phyloP scores from a whole-genome alignment of 2,329 filamentous ascomycete species.

The Fusarium nurragi region DNA sequence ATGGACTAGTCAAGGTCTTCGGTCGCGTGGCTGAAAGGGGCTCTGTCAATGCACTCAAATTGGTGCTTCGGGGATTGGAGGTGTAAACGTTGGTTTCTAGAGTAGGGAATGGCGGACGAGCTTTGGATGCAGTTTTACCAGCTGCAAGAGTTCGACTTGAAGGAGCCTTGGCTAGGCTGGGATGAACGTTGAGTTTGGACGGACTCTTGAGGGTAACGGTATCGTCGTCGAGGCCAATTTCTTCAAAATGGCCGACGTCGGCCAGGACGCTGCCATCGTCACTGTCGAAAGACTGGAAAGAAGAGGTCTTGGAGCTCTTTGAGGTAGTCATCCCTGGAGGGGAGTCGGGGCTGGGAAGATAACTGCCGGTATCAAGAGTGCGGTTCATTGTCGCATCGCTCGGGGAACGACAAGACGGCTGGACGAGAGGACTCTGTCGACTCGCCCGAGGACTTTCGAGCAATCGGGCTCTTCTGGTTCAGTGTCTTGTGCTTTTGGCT shows the following conservation, averaged over 20 bases:
- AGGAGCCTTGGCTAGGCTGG: constrained; percentile 44
- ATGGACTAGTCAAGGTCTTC: constrained; percentile 43
- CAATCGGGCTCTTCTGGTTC: not conserved
- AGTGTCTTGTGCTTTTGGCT: not conserved
- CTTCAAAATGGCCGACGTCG: constrained; percentile 88
- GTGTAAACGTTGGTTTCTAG: constrained; percentile 58
- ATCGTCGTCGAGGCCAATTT: constrained; percentile 83
- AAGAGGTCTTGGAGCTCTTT: constrained; percentile 91
- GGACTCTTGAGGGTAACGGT: constrained; percentile 60
- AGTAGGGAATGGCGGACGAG: constrained; percentile 57
- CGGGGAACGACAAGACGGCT: constrained; percentile 10
- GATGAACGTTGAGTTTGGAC: constrained; percentile 54
- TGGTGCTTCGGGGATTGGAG: constrained; percentile 63
- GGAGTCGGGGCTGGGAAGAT: constrained; percentile 49
- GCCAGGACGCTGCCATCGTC: constrained; percentile 76
- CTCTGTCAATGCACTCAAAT: constrained; percentile 51
- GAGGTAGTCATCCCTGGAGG: constrained; percentile 76
- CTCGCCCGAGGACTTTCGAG: constrained; percentile 18
- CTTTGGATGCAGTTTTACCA: constrained; percentile 44
- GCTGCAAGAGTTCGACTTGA: constrained; percentile 47
- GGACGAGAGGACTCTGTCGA: constrained; percentile 26
- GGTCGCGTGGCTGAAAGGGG: constrained; percentile 45
- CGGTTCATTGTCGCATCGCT: constrained; percentile 52
- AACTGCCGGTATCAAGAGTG: constrained; percentile 45
- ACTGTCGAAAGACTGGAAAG: constrained; percentile 81